Conservation (phyloP, 2,329 filamentous ascomycete species). For the Hymenotorrendiella dingleyae region DNA sequence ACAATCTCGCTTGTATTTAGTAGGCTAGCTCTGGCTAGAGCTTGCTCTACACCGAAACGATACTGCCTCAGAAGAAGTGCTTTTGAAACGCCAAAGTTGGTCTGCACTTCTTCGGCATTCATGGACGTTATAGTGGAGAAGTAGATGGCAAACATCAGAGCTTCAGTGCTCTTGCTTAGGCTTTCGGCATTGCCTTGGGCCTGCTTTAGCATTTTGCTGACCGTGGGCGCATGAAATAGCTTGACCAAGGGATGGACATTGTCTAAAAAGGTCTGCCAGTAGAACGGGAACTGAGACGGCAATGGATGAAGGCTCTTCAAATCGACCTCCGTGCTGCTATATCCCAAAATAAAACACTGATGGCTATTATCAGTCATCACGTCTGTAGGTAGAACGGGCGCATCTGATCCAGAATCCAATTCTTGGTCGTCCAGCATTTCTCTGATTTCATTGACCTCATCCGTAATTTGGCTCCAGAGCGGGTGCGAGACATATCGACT, state of each 20-base stretch:
- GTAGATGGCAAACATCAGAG: conserved; percentile 50
- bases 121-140: conserved; percentile 44
- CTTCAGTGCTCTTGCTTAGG: conserved; percentile 40
- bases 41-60: conserved; percentile 49
- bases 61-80: conserved; percentile 40
- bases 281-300: conserved; percentile 56
- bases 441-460: conserved; percentile 45
- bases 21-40: conserved; percentile 48
- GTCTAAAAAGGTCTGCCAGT: conserved; percentile 67
- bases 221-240: conserved; percentile 63
- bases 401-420: conserved; percentile 23
- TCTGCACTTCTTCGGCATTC: conserved; percentile 27
- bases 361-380: conserved; percentile 58
- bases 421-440: conserved; percentile 28
- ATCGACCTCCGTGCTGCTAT: conserved; percentile 64
- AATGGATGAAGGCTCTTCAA: conserved; percentile 58
- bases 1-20: conserved; percentile 48
- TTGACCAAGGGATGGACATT: conserved; percentile 71
- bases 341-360: conserved; percentile 68
- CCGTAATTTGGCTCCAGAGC: conserved; percentile 69
- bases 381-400: conserved; percentile 32
- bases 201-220: conserved; percentile 55
- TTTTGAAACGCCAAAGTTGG: conserved; percentile 38
- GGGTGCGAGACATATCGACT: conserved; percentile 70
- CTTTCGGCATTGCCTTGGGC: conserved; percentile 53